Evolutionary conservation across 164 flowering plant species (phyloP), one percentile per base, ranked within the genome.

Genomic region (Euptelea pleiosperma): DNA sequence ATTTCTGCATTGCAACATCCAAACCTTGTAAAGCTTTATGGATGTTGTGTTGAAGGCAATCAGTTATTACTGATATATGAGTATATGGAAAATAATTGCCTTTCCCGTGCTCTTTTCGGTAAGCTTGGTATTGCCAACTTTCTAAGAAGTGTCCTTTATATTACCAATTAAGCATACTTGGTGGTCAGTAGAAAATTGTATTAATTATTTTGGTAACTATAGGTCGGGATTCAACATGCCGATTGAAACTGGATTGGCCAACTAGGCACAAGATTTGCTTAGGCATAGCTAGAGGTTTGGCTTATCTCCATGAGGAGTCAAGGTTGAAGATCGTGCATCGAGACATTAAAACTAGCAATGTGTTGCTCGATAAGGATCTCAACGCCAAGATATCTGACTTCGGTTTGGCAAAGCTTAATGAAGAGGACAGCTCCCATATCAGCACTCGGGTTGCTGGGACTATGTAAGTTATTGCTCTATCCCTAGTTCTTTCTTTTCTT

Each of bases 71-170:
- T 88, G 14, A 28, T 88, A 6, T 88, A 88, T 50, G 96, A 88
- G 68, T 82, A 82, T 76, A 78, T 88, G 96, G 89, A 85, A 69
- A 83, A 88, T 48, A 88, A 85, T 52, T 74, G 87, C 57, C 70
- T 88, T 28, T 72, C 96, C 8, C 87, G 84, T 34, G 82, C 84
- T 29, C 76, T 84, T 21, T 81, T 84, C 47, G 83, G 86, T 81
- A 58, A 69, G 77, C 26, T 60, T 33, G 8, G 5, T 50, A 21
- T 36, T 40, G 52, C n/a, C 34, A 3, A 8, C 19, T 26, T 11
- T 28, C 42, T 29, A 31, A 37, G 24, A 14, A 11, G 35, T 15
- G 10, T 51, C 21, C 8, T 6, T 25, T 18, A 8, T 34, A 7
- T 7, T n/a, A 35, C 5, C 6, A 26, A 29, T 49, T 2, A 41